These are phyloP conservation scores for Metrosideros polymorpha DNA, from an alignment of 441 rosid species.

Conservation along the genomic window DNA sequence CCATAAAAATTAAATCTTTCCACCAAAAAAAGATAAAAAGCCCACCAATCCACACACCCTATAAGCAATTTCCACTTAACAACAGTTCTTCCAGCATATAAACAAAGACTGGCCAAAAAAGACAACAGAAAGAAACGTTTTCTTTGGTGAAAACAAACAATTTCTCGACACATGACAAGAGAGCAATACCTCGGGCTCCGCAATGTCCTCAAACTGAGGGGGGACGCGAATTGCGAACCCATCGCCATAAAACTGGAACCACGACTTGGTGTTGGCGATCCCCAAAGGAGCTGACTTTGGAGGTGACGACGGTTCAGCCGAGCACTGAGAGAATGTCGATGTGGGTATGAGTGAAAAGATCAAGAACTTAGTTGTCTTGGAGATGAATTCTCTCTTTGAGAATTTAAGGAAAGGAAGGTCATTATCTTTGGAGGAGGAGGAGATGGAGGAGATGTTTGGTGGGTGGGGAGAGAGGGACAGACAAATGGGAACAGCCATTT, in stretches of 20 bases:
- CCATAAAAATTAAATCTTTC: neutral
- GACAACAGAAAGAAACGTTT: neutral
- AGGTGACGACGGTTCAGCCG: constrained; percentile 43
- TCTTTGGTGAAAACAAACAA: neutral
- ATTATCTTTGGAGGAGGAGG: constrained; percentile 1
- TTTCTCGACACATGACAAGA: neutral
- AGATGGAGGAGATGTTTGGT: constrained; percentile 21
- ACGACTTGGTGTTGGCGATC: constrained; percentile 68
- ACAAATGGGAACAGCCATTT: constrained; percentile 45
- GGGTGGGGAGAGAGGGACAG: constrained; percentile 30
- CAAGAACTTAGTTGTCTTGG: constrained; percentile 35
- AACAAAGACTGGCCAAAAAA: neutral
- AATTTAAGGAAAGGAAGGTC: neutral
- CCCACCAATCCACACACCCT: neutral
- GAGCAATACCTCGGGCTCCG: constrained; percentile 68
- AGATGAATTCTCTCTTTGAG: constrained; percentile 41
- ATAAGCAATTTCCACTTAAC: neutral
- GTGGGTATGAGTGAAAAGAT: constrained; percentile 24
- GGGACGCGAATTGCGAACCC: constrained; percentile 85
- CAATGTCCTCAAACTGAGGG: constrained; percentile 73
- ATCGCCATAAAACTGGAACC: constrained; percentile 84
- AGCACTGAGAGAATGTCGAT: constrained; percentile 34
- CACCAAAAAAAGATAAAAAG: neutral
- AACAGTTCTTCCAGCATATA: neutral
- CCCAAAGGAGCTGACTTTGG: constrained; percentile 34